These are phyloP conservation scores for Sanghuangporus weigelae DNA, from an alignment of 1,284 basidiomycete species.

Conservation along the genomic window DNA sequence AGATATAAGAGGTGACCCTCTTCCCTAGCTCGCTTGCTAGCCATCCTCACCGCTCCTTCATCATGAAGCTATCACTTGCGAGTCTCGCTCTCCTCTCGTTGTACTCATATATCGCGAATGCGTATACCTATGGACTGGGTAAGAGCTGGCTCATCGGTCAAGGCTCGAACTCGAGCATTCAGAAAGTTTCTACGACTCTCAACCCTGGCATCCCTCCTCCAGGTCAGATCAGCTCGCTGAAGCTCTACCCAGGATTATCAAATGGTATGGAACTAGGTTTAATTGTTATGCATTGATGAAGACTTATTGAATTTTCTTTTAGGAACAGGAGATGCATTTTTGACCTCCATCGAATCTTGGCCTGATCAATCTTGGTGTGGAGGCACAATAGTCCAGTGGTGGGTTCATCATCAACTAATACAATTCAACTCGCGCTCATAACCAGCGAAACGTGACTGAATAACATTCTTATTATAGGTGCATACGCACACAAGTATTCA, in stretches of 20 bases:
- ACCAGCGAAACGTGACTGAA: background rate
- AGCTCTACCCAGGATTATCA: conserved; percentile 15
- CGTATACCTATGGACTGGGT: conserved; percentile 13
- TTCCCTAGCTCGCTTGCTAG: background rate
- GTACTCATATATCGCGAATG: background rate
- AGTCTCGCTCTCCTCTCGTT: background rate
- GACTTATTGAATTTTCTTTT: background rate
- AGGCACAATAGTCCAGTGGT: conserved; percentile 13
- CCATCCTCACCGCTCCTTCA: background rate
- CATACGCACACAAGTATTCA: conserved; percentile 11
- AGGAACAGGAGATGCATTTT: conserved; percentile 15
- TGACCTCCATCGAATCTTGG: conserved; percentile 11
- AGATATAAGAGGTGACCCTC: background rate
- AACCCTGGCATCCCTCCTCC: conserved; percentile 15
- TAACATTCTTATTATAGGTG: conserved; percentile 8
- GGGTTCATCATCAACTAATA: background rate
- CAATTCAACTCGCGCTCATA: background rate
- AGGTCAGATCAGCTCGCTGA: conserved; percentile 5
- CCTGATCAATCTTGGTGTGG: conserved; percentile 13
- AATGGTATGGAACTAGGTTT: conserved; percentile 3
- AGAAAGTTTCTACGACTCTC: conserved; percentile 13
- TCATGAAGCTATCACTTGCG: background rate
- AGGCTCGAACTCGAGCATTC: conserved; percentile 9
- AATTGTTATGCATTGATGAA: background rate
- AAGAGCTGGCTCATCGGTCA: conserved; percentile 15